Conservation (phyloP, 192 early-diverging fungal genomes). For the Podila clonocystis region DNA sequence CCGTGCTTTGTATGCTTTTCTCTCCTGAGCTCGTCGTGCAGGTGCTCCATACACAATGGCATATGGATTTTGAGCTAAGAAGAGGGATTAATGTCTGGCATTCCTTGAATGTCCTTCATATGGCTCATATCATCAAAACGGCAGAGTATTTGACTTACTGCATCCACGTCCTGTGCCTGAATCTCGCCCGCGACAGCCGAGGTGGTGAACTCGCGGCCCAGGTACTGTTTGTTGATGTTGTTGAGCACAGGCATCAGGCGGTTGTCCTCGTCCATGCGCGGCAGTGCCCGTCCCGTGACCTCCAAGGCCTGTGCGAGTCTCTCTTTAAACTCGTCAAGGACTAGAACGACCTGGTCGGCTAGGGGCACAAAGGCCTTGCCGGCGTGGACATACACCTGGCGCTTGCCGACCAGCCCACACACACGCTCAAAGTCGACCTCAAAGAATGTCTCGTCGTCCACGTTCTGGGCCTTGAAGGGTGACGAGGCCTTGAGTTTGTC, state of each 20-base stretch:
- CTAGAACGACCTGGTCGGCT: constrained; percentile 74
- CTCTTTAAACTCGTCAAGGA: constrained; percentile 81
- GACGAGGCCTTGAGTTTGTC: constrained; percentile 28
- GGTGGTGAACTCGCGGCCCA: constrained; percentile 72
- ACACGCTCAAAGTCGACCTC: constrained; percentile 79
- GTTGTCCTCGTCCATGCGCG: constrained; percentile 92
- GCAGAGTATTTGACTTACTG: constrained; percentile 35
- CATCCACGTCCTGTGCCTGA: constrained; percentile 73
- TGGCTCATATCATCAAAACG: too few species aligned
- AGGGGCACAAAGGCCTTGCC: constrained; percentile 82
- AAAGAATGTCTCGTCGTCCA: constrained; percentile 56
- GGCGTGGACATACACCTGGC: constrained; percentile 67
- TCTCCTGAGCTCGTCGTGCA: constrained; percentile 74
- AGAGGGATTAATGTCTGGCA: too few species aligned
- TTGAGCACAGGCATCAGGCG: constrained; percentile 88
- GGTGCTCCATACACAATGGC: constrained; percentile 91
- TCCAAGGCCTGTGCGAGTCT: constrained; percentile 63
- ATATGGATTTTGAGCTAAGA: constrained; percentile 72
- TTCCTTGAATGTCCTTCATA: too few species aligned
- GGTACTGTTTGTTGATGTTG: constrained; percentile 86
- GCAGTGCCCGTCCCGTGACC: constrained; percentile 79
- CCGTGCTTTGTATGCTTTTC: constrained; percentile 89
- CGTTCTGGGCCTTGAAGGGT: constrained; percentile 17
- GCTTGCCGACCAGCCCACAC: constrained; percentile 64
- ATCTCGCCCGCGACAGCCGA: constrained; percentile 64